Evolutionary conservation across 495 filamentous ascomycete genomes (phyloP), one percentile per base, ranked within the genome.

Genomic region (Lasiosphaeria hispida): DNA sequence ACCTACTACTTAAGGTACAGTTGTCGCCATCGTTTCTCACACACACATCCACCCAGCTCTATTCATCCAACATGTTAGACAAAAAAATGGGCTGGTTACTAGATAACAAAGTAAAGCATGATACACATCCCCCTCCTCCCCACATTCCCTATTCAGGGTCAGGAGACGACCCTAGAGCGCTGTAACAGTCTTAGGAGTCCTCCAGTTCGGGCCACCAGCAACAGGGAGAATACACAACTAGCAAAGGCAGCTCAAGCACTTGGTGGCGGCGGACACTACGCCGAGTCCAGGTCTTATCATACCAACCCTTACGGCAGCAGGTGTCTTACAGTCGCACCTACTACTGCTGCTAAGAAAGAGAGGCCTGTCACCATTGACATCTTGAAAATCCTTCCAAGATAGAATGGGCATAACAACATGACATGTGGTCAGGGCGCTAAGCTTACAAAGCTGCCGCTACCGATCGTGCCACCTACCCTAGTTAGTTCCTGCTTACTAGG

Each of bases 401-500:
- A 41, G 53, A 14, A 13, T 18, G 30, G 40, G 41, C 40, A 55
- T 47, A 55, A 44, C 41, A 41, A 30, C 39, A 55, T 55, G 53
- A 55, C 53, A 39, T 55, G 53, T 33, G 53, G 39, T 42, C 53
- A 47, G 7, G 53, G 42, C 30, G 53, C n/a, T n/a, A n/a, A n/a
- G n/a, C n/a, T n/a, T n/a, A n/a, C 53, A 23, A 55, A 47, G 39
- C 41, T 15, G 41, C 53, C 53, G 41, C 53, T 55, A 47, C 53
- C 40, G 30, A 10, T 17, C 30, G 33, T 37, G 41, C 53, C 53
- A 19, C 53, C 30, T 33, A 11, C 41, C 30, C 2, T 0, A 1
- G 5, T 14, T 34, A 1, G 36, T 45, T n/a, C 14, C 18, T 45
- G 47, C 33, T 36, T 41, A 43, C 40, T 43, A 43, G 13, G 17